phyloP scores from a whole-genome alignment of 1,284 basidiomycete species.

The Takashimella koratensis region DNA sequence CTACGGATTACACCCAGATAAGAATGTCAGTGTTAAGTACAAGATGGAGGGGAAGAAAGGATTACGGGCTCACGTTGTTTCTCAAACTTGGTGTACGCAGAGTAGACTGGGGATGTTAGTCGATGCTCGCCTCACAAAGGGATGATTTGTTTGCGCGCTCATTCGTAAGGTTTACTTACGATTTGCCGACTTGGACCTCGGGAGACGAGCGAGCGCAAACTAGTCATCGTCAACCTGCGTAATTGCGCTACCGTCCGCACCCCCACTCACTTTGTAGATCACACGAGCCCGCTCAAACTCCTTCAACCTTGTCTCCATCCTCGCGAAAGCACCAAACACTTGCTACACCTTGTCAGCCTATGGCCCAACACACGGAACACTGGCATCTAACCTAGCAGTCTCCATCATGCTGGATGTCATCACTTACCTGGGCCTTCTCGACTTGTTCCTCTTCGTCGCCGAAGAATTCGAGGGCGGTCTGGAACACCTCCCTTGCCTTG shows the following conservation, averaged over 20 bases:
- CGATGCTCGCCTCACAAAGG: no score
- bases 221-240: slow-evolving; percentile 32
- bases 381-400: no score
- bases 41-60: background rate
- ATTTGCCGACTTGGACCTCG: slow-evolving; percentile 77
- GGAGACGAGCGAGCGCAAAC: slow-evolving; percentile 89
- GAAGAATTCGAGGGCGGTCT: slow-evolving; percentile 93
- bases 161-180: slow-evolving; percentile 22
- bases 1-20: no score
- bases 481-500: slow-evolving; percentile 92
- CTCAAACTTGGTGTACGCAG: slow-evolving; percentile 94
- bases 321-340: slow-evolving; percentile 93
- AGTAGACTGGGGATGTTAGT: slow-evolving; percentile 55
- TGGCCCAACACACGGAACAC: no score
- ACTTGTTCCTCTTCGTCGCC: slow-evolving; percentile 96
- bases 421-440: slow-evolving; percentile 81
- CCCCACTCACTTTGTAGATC: slow-evolving; percentile 96
- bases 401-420: no score
- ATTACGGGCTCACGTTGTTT: slow-evolving; percentile 65
- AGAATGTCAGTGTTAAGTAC: background rate
- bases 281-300: slow-evolving; percentile 95
- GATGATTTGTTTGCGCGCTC: no score
- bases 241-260: slow-evolving; percentile 4
- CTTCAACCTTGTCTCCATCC: slow-evolving; percentile 94
- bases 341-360: background rate